phyloP scores from a whole-genome alignment of 306 rosid genomes.

The Potentilla sterilis region DNA sequence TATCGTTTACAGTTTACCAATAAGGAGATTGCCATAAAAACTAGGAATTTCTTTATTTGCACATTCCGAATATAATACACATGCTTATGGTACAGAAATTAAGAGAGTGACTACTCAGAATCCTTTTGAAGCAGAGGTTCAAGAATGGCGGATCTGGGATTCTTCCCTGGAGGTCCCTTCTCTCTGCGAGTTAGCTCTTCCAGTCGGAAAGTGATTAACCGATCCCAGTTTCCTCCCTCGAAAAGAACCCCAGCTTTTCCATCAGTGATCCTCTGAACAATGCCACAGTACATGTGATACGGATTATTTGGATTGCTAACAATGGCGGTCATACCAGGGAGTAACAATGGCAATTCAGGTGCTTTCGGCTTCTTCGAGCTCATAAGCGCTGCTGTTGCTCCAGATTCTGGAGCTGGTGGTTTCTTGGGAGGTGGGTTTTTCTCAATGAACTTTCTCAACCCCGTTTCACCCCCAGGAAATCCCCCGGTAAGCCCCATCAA shows the following conservation, averaged over 20 bases:
- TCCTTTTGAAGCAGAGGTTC: conserved; percentile 63
- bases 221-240: conserved; percentile 78
- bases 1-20: conserved; percentile 8
- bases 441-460: conserved; percentile 61
- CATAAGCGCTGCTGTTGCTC: not conserved
- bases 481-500: conserved; percentile 94
- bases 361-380: conserved; percentile 50
- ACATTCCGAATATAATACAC: conserved; percentile 23
- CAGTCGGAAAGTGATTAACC: conserved; percentile 69
- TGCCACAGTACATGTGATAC: conserved; percentile 72
- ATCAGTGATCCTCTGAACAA: conserved; percentile 69
- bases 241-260: conserved; percentile 71
- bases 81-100: conserved; percentile 17
- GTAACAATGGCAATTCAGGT: conserved; percentile 61
- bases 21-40: not conserved
- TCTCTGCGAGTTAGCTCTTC: conserved; percentile 87
- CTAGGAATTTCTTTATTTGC: conserved; percentile 19
- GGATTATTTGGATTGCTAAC: conserved; percentile 51
- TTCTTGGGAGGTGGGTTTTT: conserved; percentile 74
- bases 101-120: conserved; percentile 23
- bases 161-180: conserved; percentile 91
- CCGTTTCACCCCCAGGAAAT: conserved; percentile 93
- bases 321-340: conserved; percentile 52
- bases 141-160: conserved; percentile 65
- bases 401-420: conserved; percentile 27